phyloP scores from a whole-genome alignment of 2,329 filamentous ascomycete species.

The Diaporthe citrichinensis region DNA sequence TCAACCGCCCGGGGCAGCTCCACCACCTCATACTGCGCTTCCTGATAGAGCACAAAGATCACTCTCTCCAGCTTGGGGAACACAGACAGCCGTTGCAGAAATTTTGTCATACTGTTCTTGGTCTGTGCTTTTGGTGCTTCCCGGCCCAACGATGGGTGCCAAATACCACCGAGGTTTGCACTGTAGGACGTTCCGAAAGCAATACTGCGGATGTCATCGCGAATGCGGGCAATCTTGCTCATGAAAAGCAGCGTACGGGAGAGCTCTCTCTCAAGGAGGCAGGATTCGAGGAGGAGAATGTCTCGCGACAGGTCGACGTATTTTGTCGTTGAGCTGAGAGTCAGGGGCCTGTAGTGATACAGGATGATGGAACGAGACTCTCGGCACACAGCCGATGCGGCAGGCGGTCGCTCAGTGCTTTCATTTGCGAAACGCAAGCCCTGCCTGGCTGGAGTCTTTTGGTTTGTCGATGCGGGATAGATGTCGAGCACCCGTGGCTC shows the following conservation, averaged over 20 bases:
- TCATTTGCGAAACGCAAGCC: conserved; percentile 63
- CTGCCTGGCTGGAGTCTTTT: conserved; percentile 55
- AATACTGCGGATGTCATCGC: conserved; percentile 56
- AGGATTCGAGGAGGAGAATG: conserved; percentile 62
- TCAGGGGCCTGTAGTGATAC: conserved; percentile 59
- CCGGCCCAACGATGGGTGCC: conserved; percentile 61
- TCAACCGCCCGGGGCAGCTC: conserved; percentile 43
- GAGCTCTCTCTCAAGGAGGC: conserved; percentile 62
- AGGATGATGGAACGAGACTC: conserved; percentile 60
- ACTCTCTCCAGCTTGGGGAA: conserved; percentile 58
- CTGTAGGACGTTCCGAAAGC: conserved; percentile 64
- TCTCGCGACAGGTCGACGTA: conserved; percentile 61
- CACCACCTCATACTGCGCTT: conserved; percentile 61
- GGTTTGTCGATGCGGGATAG: conserved; percentile 59
- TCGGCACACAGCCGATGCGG: conserved; percentile 59
- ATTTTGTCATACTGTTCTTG: conserved; percentile 59
- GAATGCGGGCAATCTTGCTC: conserved; percentile 60
- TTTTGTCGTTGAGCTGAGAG: conserved; percentile 61
- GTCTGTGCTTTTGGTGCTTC: conserved; percentile 51
- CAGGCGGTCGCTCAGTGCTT: conserved; percentile 60
- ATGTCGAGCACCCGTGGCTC: conserved; percentile 62
- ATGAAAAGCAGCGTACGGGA: conserved; percentile 62
- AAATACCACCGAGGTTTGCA: conserved; percentile 57
- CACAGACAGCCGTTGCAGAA: conserved; percentile 57
- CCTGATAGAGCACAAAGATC: conserved; percentile 62